A percentile compares a stretch with the other conserved stretches of the same genome.
Conservation (phyloP, 2,329 filamentous ascomycete species). For the Chalaropsis thielavioides region DNA sequence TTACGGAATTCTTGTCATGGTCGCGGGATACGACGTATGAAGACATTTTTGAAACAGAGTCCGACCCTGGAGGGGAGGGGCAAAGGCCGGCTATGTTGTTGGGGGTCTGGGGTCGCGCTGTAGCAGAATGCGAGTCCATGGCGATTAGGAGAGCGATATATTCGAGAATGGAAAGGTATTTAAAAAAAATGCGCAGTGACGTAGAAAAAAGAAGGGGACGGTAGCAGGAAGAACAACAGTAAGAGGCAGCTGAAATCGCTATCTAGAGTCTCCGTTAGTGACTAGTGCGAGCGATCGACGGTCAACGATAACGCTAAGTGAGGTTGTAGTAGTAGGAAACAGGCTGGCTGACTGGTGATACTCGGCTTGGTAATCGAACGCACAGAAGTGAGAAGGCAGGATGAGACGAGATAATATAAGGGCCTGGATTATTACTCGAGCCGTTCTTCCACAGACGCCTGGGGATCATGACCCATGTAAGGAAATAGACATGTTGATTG, state of each 20-base stretch:
- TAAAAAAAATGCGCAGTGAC: conserved; percentile 6
- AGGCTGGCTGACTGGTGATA: neutral
- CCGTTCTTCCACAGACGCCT: neutral
- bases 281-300: neutral
- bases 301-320: neutral
- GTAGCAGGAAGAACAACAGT: neutral
- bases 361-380: neutral
- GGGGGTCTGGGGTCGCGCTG: neutral
- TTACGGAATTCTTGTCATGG: neutral
- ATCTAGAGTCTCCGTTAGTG: conserved; percentile 4
- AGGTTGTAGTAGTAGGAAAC: neutral
- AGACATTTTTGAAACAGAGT: conserved; percentile 7
- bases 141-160: neutral
- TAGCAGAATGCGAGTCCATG: neutral
- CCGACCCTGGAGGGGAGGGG: neutral
- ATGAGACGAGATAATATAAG: neutral
- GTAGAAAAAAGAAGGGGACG: neutral
- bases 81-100: neutral
- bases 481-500: neutral
- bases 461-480: neutral
- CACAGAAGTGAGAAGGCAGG: neutral
- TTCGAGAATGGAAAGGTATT: neutral
- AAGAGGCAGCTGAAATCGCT: conserved; percentile 3
- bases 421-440: neutral
- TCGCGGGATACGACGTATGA: neutral